phyloP scores from a whole-genome alignment of 148 eudicot genomes.

The Persicaria tinctoria region DNA sequence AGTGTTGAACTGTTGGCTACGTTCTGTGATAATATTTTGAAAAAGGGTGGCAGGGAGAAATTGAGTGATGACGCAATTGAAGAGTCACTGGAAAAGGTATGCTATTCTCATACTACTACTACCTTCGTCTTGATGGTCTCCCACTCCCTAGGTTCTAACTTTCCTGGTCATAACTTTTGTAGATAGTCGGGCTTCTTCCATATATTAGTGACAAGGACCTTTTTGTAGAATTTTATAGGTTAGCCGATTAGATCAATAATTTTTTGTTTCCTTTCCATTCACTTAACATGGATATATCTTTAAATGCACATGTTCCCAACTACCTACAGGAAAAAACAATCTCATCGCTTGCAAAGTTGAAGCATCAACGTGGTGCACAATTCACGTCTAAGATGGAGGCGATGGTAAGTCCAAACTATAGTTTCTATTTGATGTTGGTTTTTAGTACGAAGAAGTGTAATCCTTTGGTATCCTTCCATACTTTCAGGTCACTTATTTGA shows the following conservation, averaged over 20 bases:
- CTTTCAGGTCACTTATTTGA: too few relatives aligned
- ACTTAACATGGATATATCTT: background rate
- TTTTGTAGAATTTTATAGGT: conserved; percentile 76
- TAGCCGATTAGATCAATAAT: background rate
- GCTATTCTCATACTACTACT: background rate
- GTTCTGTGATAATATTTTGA: too few relatives aligned
- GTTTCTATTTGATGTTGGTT: too few relatives aligned
- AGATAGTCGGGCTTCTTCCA: conserved; percentile 72
- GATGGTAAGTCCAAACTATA: too few relatives aligned
- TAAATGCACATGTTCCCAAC: background rate
- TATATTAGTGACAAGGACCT: conserved; percentile 76
- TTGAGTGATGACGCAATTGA: too few relatives aligned
- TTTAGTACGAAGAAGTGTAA: too few relatives aligned
- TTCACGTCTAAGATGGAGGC: too few relatives aligned
- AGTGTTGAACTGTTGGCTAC: conserved; percentile 41
- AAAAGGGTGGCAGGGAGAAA: too few relatives aligned
- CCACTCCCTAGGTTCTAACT: background rate
- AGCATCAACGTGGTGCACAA: too few relatives aligned
- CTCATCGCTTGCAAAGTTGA: conserved; percentile 32
- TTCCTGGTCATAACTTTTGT: background rate
- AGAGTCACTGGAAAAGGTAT: too few relatives aligned
- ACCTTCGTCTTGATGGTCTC: background rate
- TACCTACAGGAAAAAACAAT: conserved; percentile 61
- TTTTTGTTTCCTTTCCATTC: background rate
- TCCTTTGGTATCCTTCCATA: too few relatives aligned